A percentile compares a stretch with the other conserved stretches of the same genome.
Evolutionary conservation across 2,329 filamentous ascomycete genomes (phyloP).

Genomic region (Colletotrichum higginsianum): DNA sequence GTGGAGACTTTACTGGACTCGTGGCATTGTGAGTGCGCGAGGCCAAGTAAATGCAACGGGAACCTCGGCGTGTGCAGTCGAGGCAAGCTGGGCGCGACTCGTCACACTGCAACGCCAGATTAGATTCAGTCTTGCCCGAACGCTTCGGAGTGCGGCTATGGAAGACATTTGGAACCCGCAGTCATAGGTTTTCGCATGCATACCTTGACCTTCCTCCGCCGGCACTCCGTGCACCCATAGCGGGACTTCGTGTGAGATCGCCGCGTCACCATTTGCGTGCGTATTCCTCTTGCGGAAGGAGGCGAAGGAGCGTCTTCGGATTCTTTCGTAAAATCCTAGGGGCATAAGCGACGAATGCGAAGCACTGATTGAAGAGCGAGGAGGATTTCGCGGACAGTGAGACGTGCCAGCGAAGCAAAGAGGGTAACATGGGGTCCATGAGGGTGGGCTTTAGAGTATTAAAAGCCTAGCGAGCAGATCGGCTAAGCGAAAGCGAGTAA

Average conservation of each 20-base stretch:
- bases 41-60: neutral
- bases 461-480: neutral
- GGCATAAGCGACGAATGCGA: neutral
- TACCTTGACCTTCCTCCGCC: neutral
- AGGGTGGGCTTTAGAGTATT: neutral
- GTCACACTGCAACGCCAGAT: neutral
- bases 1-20: neutral
- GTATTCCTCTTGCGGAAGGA: neutral
- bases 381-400: neutral
- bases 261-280: neutral
- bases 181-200: neutral
- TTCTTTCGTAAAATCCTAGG: neutral
- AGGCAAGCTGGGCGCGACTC: neutral
- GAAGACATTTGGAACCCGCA: neutral
- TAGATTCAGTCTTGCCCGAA: neutral
- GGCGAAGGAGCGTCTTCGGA: neutral
- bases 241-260: neutral
- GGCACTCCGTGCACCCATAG: neutral
- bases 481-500: neutral
- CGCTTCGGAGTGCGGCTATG: neutral
- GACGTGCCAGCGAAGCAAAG: neutral
- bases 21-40: neutral
- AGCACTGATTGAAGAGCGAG: neutral
- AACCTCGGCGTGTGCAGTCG: neutral
- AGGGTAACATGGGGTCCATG: neutral